phyloP scores from a whole-genome alignment of 192 early-diverging fungal species.

The Tieghemiomyces parasiticus region DNA sequence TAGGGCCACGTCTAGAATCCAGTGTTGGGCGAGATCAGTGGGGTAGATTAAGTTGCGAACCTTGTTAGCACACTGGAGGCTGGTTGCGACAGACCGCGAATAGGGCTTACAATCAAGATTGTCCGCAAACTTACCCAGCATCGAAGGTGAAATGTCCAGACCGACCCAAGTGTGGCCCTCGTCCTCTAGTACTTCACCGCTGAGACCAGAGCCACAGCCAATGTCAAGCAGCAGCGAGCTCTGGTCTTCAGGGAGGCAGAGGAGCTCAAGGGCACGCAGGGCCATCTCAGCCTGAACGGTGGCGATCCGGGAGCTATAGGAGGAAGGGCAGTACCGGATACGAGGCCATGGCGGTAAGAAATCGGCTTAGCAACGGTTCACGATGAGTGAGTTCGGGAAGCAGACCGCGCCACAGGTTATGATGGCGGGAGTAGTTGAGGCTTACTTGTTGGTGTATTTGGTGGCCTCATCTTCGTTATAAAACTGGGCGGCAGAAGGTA shows the following conservation, averaged over 20 bases:
- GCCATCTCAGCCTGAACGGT: constrained; percentile 93
- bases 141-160: constrained; percentile 84
- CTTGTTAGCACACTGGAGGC: too few relatives aligned
- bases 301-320: constrained; percentile 91
- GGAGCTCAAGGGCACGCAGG: constrained; percentile 75
- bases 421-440: not conserved
- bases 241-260: constrained; percentile 61
- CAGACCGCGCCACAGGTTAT: not conserved
- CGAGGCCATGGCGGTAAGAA: not conserved
- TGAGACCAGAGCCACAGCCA: constrained; percentile 93
- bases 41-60: too few relatives aligned
- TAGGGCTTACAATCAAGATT: too few relatives aligned
- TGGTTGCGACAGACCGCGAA: too few relatives aligned
- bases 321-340: not conserved
- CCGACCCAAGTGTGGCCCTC: constrained; percentile 96
- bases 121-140: too few relatives aligned
- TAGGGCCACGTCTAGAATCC: constrained; percentile 83
- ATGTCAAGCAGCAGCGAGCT: constrained; percentile 80
- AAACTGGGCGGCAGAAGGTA: constrained; percentile 41
- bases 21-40: too few relatives aligned
- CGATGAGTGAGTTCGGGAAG: not conserved
- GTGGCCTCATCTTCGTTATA: constrained; percentile 87
- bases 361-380: not conserved
- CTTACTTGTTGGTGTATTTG: constrained; percentile 87
- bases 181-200: constrained; percentile 88